Evolutionary conservation across 148 eudicot genomes (phyloP).

Genomic region (Amaranthus palmeri): DNA sequence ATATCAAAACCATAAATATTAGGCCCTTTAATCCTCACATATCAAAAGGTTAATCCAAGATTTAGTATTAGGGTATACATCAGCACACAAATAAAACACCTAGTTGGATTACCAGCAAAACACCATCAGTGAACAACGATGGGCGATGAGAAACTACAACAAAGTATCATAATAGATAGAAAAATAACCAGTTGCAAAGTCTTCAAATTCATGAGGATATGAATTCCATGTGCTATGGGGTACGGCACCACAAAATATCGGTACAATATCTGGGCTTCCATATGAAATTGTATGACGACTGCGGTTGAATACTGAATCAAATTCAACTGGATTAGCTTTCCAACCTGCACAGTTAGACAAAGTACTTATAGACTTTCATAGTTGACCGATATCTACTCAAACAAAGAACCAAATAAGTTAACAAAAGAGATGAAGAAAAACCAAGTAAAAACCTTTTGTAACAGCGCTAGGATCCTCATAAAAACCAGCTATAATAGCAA

Average conservation of each 20-base stretch:
- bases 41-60: too few species aligned
- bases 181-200: conserved; percentile 77
- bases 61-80: too few species aligned
- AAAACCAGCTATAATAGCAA: conserved; percentile 91
- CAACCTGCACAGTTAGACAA: conserved; percentile 50
- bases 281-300: conserved; percentile 80
- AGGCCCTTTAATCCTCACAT: too few species aligned
- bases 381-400: background rate
- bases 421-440: background rate
- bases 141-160: background rate
- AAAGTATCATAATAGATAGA: background rate
- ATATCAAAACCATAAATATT: too few species aligned
- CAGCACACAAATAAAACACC: too few species aligned
- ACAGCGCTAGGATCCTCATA: conserved; percentile 99
- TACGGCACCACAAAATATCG: conserved; percentile 84
- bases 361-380: conserved; percentile 1
- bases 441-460: conserved; percentile 63
- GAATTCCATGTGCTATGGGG: conserved; percentile 88
- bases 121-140: background rate
- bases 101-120: background rate
- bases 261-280: conserved; percentile 97
- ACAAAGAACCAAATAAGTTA: background rate
- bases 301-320: conserved; percentile 90
- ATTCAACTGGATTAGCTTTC: conserved; percentile 99
- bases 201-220: conserved; percentile 94